phyloP scores from a whole-genome alignment of 202 grass and related monocot species.

The Hordeum pubiflorum region DNA sequence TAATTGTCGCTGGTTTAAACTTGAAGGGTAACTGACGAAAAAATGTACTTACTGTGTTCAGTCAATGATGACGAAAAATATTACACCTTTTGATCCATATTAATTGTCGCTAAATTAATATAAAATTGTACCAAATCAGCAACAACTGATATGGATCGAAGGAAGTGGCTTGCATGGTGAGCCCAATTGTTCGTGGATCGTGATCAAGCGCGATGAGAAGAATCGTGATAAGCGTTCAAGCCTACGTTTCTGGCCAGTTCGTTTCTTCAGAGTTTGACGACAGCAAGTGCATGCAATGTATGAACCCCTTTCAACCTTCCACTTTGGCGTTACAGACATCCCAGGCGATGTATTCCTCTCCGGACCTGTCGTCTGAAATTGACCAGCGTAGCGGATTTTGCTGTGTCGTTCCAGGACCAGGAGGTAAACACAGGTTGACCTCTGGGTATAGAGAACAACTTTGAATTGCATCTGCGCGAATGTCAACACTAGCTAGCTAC shows the following conservation, averaged over 20 bases:
- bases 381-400: not conserved
- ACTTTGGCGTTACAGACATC: slow-evolving; percentile 10
- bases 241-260: not conserved
- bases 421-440: not conserved
- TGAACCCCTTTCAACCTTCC: not conserved
- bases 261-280: not conserved
- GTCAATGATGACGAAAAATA: too few species aligned
- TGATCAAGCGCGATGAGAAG: not conserved
- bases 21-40: too few species aligned
- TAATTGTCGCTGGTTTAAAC: too few species aligned
- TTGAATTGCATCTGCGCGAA: not conserved
- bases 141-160: too few species aligned
- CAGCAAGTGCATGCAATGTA: not conserved
- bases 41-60: too few species aligned
- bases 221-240: not conserved
- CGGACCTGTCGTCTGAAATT: not conserved
- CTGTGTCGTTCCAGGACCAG: not conserved
- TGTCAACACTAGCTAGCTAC: not conserved
- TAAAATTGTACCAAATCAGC: too few species aligned
- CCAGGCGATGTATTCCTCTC: not conserved
- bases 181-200: not conserved
- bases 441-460: not conserved
- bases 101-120: too few species aligned
- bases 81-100: too few species aligned
- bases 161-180: too few species aligned